phyloP scores from a whole-genome alignment of 441 rosid genomes.

The Corymbia calophylla region DNA sequence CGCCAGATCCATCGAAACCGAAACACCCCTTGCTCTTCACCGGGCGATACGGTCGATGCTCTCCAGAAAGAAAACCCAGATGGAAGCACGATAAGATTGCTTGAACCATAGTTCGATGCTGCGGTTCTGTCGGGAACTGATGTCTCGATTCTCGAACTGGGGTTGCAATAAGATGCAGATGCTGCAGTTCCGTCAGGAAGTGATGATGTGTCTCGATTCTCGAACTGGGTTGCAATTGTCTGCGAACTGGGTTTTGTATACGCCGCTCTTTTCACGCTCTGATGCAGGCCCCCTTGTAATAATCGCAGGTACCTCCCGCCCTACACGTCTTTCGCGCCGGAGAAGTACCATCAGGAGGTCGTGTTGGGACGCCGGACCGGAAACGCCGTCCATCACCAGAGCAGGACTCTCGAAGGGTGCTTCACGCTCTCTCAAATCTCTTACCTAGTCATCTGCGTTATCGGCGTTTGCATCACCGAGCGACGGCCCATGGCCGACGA shows the following conservation, averaged over 20 bases:
- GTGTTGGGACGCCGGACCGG: background rate
- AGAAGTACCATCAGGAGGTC: background rate
- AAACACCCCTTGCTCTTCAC: no score
- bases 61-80: background rate
- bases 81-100: background rate
- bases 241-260: background rate
- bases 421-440: background rate
- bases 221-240: background rate
- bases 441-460: background rate
- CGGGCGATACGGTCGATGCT: background rate
- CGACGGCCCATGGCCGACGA: background rate
- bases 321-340: background rate
- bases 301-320: constrained; percentile 1
- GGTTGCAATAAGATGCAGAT: background rate
- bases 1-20: no score
- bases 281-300: background rate
- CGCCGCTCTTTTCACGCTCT: background rate
- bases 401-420: background rate
- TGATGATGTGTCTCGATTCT: no score
- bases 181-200: no score
- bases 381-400: background rate
- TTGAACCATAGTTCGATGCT: background rate
- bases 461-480: background rate
- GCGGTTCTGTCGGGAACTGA: background rate
- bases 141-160: background rate